These are phyloP conservation scores for Echinosophora koreensis DNA, from an alignment of 306 rosid genomes.

Conservation along the genomic window DNA sequence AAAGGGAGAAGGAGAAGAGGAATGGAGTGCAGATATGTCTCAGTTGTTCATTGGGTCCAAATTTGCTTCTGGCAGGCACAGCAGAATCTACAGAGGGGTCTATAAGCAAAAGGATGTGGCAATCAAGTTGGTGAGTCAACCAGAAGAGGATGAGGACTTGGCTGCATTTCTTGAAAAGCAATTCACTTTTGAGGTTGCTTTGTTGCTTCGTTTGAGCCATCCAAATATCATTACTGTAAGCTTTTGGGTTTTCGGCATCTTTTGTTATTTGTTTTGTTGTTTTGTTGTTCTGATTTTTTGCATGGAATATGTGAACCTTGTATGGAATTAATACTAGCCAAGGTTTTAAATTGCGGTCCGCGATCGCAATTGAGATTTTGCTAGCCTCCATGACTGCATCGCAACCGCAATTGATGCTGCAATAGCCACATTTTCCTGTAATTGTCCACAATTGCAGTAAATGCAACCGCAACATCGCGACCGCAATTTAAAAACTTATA, in stretches of 20 bases:
- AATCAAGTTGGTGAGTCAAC: constrained; percentile 86
- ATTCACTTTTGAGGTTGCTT: constrained; percentile 87
- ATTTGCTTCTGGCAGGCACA: constrained; percentile 88
- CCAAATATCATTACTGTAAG: constrained; percentile 91
- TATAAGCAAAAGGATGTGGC: constrained; percentile 88
- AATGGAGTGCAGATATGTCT: constrained; percentile 98
- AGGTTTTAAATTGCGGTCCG: too few relatives aligned
- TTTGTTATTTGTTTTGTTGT: constrained; percentile 1
- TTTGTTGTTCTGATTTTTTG: background rate
- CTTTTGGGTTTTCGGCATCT: background rate
- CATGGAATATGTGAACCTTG: background rate
- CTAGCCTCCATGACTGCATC: too few relatives aligned
- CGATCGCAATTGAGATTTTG: too few relatives aligned
- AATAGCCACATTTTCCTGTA: too few relatives aligned
- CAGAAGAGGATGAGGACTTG: constrained; percentile 81
- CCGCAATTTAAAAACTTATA: too few relatives aligned
- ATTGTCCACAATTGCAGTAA: too few relatives aligned
- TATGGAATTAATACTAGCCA: background rate
- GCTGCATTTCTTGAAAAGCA: constrained; percentile 83
- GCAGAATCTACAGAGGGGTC: constrained; percentile 90
- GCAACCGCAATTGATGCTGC: too few relatives aligned
- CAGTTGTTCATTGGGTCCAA: constrained; percentile 79
- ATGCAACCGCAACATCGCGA: too few relatives aligned
- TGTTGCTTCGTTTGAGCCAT: constrained; percentile 74
- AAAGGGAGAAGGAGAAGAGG: constrained; percentile 87